Percentiles rank a stretch among this genome's conserved stretches.
phyloP scores from a whole-genome alignment of 2,329 filamentous ascomycete species.

The Harringtonia aguacate region DNA sequence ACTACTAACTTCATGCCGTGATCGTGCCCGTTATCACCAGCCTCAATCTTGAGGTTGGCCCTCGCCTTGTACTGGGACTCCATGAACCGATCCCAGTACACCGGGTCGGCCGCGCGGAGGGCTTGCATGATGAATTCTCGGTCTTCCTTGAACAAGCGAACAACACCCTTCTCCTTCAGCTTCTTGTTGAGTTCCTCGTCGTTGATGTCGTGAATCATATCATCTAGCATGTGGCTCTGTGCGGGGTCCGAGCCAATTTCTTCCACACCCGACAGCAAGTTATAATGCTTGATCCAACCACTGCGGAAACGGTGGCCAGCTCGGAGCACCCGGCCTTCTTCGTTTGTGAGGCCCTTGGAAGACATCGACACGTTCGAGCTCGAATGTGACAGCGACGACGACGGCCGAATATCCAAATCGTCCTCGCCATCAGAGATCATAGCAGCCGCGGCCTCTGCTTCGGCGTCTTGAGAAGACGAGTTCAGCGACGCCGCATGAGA shows the following conservation, averaged over 20 bases:
- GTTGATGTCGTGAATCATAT: constrained; percentile 51
- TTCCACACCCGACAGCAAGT: constrained; percentile 36
- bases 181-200: constrained; percentile 45
- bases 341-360: constrained; percentile 42
- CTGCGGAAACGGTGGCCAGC: constrained; percentile 46
- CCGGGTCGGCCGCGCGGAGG: constrained; percentile 51
- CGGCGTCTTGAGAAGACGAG: constrained; percentile 2
- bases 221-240: constrained; percentile 42
- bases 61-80: constrained; percentile 50
- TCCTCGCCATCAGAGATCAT: constrained; percentile 36
- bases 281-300: constrained; percentile 40
- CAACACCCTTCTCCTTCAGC: constrained; percentile 46
- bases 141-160: constrained; percentile 51
- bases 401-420: constrained; percentile 31
- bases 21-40: constrained; percentile 8
- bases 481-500: constrained; percentile 12
- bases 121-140: constrained; percentile 35
- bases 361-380: constrained; percentile 40
- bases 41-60: constrained; percentile 33
- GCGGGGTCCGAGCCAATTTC: constrained; percentile 39
- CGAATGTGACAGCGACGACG: constrained; percentile 32
- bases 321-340: constrained; percentile 46
- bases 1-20: not conserved
- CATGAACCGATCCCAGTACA: constrained; percentile 53
- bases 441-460: constrained; percentile 19